These are phyloP conservation scores for Ascoidea tarda DNA, from an alignment of 805 yeast genomes.

Conservation along the genomic window DNA sequence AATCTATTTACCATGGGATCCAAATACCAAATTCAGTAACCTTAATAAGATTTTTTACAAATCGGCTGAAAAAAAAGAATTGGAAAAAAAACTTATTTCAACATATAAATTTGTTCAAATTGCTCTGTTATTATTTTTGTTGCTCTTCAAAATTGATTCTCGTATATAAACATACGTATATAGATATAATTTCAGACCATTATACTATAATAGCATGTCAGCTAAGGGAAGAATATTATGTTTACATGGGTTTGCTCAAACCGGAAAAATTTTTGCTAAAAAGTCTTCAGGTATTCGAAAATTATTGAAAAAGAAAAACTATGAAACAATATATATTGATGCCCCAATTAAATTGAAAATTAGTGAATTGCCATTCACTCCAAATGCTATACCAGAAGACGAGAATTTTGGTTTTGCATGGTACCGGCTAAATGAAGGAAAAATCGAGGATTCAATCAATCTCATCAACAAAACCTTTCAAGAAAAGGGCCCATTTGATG, in stretches of 20 bases:
- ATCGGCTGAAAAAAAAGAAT: no score
- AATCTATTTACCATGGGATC: no score
- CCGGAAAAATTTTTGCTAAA: slow-evolving; percentile 69
- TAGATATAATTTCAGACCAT: no score
- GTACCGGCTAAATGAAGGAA: slow-evolving; percentile 24
- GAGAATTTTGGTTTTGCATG: slow-evolving; percentile 43
- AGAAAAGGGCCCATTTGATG: slow-evolving; percentile 72
- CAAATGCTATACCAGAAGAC: slow-evolving; percentile 28
- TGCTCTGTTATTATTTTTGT: no score
- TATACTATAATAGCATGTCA: no score
- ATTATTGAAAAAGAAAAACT: slow-evolving; percentile 31
- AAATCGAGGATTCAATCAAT: slow-evolving; percentile 33
- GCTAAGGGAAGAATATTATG: slow-evolving; percentile 44
- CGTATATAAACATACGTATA: no score
- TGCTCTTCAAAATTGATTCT: no score
- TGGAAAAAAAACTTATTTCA: no score
- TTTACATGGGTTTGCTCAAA: slow-evolving; percentile 85
- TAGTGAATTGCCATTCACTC: slow-evolving; percentile 64
- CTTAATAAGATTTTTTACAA: no score
- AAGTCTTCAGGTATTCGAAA: slow-evolving; percentile 86
- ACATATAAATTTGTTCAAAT: no score
- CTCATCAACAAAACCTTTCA: slow-evolving; percentile 34
- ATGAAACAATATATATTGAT: slow-evolving; percentile 58
- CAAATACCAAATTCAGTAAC: no score
- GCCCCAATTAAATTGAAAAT: slow-evolving; percentile 59